Evolutionary conservation across 2,329 filamentous ascomycete genomes (phyloP).

Genomic region (Apiospora sp.): DNA sequence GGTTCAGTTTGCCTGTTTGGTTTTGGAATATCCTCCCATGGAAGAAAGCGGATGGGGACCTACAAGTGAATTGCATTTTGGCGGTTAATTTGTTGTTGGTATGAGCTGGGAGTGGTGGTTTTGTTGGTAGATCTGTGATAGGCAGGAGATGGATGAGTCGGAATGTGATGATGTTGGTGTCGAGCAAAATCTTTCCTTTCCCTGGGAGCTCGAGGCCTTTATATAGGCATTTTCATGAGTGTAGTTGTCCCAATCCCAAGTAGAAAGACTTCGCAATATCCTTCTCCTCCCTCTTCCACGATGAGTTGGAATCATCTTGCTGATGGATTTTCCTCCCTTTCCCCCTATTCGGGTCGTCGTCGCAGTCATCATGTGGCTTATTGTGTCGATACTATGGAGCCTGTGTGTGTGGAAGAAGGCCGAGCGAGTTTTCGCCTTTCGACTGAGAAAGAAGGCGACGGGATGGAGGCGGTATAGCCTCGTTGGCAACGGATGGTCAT

Average conservation of each 20-base stretch:
- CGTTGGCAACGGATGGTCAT: not conserved
- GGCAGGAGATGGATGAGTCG: not conserved
- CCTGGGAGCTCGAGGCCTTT: not conserved
- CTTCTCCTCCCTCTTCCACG: not conserved
- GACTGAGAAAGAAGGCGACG: not conserved
- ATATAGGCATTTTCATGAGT: not conserved
- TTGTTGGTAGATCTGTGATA: not conserved
- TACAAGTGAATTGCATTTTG: slow-evolving; percentile 18
- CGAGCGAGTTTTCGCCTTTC: not conserved
- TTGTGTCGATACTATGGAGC: not conserved
- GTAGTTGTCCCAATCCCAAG: not conserved
- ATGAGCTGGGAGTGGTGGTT: not conserved
- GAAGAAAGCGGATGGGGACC: not conserved
- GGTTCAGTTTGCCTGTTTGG: not conserved
- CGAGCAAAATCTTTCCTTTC: not conserved
- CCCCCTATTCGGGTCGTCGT: not conserved
- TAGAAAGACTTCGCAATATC: not conserved
- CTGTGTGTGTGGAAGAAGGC: not conserved
- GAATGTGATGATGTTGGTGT: not conserved
- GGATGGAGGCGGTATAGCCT: not conserved
- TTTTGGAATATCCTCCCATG: too few relatives aligned
- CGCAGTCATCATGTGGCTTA: not conserved
- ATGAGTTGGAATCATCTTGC: not conserved
- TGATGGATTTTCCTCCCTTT: not conserved
- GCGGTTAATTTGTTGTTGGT: not conserved